A percentile compares a stretch with the other conserved stretches of the same genome.
These are phyloP conservation scores for Colletotrichum incanum DNA, from an alignment of 2,329 filamentous ascomycete genomes.

Conservation along the genomic window DNA sequence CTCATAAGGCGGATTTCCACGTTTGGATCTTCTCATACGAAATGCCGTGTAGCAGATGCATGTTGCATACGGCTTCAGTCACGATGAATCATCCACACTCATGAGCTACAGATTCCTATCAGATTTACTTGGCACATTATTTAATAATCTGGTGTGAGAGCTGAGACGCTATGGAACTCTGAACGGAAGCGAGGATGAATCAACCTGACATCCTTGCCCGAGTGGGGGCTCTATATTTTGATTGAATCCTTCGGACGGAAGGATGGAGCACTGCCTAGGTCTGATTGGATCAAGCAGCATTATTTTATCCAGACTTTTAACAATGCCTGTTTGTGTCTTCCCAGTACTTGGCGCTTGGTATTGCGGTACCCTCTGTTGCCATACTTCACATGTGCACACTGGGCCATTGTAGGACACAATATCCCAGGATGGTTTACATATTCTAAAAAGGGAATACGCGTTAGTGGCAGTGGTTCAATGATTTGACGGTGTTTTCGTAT, in stretches of 20 bases:
- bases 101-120: not conserved
- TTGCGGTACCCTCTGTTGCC: no score
- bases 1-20: not conserved
- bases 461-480: no score
- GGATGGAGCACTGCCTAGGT: not conserved
- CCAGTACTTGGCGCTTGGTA: no score
- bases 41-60: not conserved
- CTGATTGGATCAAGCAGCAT: not conserved
- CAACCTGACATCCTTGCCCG: constrained; percentile 14
- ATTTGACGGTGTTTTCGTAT: no score
- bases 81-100: constrained; percentile 1
- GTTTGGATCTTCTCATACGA: not conserved
- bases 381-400: not conserved
- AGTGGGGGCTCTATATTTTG: not conserved
- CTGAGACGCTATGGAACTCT: not conserved
- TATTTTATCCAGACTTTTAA: no score
- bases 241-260: not conserved
- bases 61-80: not conserved
- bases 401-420: no score
- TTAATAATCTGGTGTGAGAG: not conserved
- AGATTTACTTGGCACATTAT: no score
- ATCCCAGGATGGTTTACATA: no score
- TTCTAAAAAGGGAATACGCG: no score
- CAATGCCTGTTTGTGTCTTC: no score
- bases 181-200: constrained; percentile 23